Evolutionary conservation across 257 asterid genomes (phyloP).

Genomic region (Solanum sparsipilum): DNA sequence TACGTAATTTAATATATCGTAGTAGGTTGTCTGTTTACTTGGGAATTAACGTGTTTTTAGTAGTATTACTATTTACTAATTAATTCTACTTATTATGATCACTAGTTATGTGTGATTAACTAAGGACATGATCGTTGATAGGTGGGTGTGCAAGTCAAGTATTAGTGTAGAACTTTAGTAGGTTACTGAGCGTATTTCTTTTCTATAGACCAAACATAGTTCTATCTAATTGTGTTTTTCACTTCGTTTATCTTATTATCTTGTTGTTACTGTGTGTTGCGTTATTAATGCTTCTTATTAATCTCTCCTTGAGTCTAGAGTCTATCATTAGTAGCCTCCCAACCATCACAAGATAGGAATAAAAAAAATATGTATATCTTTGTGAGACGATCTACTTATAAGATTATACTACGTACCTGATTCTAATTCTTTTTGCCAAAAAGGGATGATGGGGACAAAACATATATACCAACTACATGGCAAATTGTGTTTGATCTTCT

Average conservation of each 20-base stretch:
- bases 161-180: neutral
- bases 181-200: neutral
- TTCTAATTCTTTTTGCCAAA: neutral
- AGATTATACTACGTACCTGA: neutral
- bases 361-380: too few species aligned
- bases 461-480: conserved; percentile 49
- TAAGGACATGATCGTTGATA: neutral
- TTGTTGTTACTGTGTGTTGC: neutral
- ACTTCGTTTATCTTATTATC: neutral
- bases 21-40: neutral
- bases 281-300: neutral
- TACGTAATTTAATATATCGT: neutral
- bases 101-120: neutral
- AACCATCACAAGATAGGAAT: neutral
- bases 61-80: neutral
- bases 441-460: conserved; percentile 22
- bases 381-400: too few species aligned
- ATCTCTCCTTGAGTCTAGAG: neutral
- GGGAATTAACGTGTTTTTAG: neutral
- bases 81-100: neutral
- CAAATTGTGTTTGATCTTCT: conserved; percentile 30
- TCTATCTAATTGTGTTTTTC: neutral
- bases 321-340: neutral
- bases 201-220: neutral
- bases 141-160: neutral